phyloP scores from a whole-genome alignment of 768 basidiomycete genomes.

The Xerocomellus chrysenteron region DNA sequence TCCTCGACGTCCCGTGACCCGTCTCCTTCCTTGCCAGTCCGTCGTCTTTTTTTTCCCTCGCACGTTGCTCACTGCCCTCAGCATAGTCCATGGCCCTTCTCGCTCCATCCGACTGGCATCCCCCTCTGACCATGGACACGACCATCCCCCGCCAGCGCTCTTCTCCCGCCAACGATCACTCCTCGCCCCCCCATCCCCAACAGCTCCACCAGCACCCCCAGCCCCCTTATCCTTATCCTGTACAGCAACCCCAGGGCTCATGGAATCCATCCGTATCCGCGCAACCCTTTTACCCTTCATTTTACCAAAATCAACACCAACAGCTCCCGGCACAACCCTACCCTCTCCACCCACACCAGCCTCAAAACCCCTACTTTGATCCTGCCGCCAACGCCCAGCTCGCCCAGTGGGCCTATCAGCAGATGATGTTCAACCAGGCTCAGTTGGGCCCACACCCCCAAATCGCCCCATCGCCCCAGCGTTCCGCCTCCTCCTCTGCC shows the following conservation, averaged over 20 bases:
- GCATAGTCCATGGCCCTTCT: conserved; percentile 69
- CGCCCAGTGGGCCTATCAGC: conserved; percentile 88
- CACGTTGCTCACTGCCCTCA: too few species aligned
- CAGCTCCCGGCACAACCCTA: conserved; percentile 51
- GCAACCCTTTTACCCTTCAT: conserved; percentile 75
- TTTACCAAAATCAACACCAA: conserved; percentile 70
- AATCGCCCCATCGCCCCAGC: conserved; percentile 31
- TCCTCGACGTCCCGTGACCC: not conserved
- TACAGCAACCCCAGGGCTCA: conserved; percentile 65
- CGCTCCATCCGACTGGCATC: conserved; percentile 74
- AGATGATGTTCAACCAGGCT: conserved; percentile 78
- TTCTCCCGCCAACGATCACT: conserved; percentile 57
- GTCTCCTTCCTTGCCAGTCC: not conserved
- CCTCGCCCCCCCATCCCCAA: conserved; percentile 31
- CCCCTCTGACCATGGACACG: conserved; percentile 65
- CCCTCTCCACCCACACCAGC: conserved; percentile 41
- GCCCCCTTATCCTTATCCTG: conserved; percentile 61
- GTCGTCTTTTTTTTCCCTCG: not conserved
- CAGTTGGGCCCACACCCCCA: conserved; percentile 39
- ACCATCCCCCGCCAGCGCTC: conserved; percentile 56
- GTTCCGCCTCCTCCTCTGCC: conserved; percentile 39
- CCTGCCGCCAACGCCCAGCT: conserved; percentile 72
- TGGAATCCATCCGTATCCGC: conserved; percentile 70
- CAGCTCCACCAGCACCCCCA: conserved; percentile 28
- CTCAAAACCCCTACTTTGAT: conserved; percentile 67